These are phyloP conservation scores for Peniophora sp. DNA, from an alignment of 1,284 basidiomycete genomes.

Conservation along the genomic window DNA sequence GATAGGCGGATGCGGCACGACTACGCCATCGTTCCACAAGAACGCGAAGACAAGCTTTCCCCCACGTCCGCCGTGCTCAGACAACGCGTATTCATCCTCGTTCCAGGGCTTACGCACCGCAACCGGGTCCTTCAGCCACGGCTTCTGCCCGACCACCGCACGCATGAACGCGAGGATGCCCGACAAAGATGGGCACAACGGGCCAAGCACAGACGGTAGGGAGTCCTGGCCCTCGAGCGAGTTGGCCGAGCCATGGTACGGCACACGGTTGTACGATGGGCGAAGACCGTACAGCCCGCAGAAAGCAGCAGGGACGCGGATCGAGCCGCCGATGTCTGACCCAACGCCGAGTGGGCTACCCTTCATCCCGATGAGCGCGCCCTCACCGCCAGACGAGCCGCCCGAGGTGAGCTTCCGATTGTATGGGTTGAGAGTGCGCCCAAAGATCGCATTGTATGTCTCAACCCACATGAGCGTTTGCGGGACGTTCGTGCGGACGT, in stretches of 20 bases:
- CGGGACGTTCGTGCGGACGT: conserved; percentile 41
- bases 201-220: conserved; percentile 47
- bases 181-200: conserved; percentile 37
- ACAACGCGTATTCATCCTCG: conserved; percentile 29
- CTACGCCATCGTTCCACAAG: conserved; percentile 40
- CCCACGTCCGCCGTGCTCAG: conserved; percentile 36
- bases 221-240: conserved; percentile 44
- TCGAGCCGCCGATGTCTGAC: conserved; percentile 41
- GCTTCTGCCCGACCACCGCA: conserved; percentile 33
- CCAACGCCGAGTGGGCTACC: conserved; percentile 65
- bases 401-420: conserved; percentile 43
- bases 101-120: conserved; percentile 42
- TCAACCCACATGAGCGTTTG: conserved; percentile 37
- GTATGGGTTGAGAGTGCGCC: conserved; percentile 42
- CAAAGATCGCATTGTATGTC: conserved; percentile 34
- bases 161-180: conserved; percentile 42
- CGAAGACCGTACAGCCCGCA: conserved; percentile 47
- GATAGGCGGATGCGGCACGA: conserved; percentile 44
- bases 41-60: conserved; percentile 33
- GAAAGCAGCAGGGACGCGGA: conserved; percentile 46
- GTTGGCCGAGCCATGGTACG: conserved; percentile 39
- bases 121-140: conserved; percentile 46
- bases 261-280: conserved; percentile 47
- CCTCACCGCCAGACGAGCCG: conserved; percentile 52
- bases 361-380: conserved; percentile 49